Conservation (phyloP, 148 eudicot genomes). For the Camellia sinensis region DNA sequence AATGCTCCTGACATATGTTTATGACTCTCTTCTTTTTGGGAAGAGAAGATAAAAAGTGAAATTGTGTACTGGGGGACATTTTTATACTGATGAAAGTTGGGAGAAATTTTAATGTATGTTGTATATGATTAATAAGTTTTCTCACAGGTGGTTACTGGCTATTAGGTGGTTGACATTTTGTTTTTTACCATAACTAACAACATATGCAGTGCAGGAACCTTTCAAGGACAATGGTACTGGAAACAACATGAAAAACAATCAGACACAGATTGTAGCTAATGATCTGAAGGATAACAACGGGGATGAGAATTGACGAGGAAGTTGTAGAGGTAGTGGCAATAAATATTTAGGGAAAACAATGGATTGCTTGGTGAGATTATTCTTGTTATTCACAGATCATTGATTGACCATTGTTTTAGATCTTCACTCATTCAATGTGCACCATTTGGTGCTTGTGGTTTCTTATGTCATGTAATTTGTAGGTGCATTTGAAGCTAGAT, state of each 20-base stretch:
- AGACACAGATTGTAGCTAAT: not conserved
- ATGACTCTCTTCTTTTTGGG: not conserved
- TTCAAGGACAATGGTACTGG: slow-evolving; percentile 20
- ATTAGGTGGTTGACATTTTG: not conserved
- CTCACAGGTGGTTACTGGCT: not conserved
- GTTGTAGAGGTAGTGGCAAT: not conserved
- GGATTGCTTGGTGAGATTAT: slow-evolving; percentile 1
- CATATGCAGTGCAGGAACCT: slow-evolving; percentile 27
- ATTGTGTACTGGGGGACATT: not conserved
- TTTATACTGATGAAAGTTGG: not conserved
- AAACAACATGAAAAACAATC: slow-evolving; percentile 10
- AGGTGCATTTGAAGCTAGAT: slow-evolving; percentile 1
- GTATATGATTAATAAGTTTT: not conserved
- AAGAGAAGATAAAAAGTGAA: not conserved
- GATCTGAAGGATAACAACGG: not conserved
- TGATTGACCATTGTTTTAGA: not conserved
- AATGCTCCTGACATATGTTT: not conserved
- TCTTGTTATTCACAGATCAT: not conserved
- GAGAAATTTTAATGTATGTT: not conserved
- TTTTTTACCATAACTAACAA: not conserved
- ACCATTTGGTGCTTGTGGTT: not conserved
- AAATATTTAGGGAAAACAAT: not conserved
- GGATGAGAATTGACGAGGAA: not conserved
- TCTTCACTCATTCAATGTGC: not conserved
- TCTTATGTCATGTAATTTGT: not conserved